phyloP scores from a whole-genome alignment of 768 basidiomycete species.

The Psilocybe cubensis region DNA sequence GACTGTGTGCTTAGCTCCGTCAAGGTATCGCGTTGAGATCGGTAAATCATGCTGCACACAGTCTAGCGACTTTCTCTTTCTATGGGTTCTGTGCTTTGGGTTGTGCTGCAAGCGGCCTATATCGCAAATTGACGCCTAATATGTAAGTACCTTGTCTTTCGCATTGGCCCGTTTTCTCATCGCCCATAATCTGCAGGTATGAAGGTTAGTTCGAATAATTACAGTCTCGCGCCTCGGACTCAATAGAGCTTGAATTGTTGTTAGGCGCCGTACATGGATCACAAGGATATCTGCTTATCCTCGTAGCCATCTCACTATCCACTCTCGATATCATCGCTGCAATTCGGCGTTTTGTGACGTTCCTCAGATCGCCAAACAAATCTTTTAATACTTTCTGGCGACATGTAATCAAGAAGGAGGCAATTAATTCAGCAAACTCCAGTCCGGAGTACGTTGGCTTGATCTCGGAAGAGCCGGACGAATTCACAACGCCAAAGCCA shows the following conservation, averaged over 20 bases:
- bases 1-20: constrained; percentile 1
- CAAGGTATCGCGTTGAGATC: constrained; percentile 82
- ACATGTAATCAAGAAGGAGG: constrained; percentile 53
- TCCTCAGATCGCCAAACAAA: constrained; percentile 47
- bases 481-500: constrained; percentile 51
- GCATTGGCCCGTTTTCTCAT: constrained; percentile 1
- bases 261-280: constrained; percentile 57
- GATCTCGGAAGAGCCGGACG: constrained; percentile 54
- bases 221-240: not conserved
- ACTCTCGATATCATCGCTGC: constrained; percentile 55
- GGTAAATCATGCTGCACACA: constrained; percentile 69
- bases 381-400: constrained; percentile 57
- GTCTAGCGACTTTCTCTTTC: constrained; percentile 62
- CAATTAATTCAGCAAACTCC: constrained; percentile 20
- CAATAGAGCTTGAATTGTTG: not conserved
- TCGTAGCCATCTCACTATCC: constrained; percentile 41
- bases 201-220: constrained; percentile 43
- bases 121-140: constrained; percentile 80
- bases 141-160: constrained; percentile 55
- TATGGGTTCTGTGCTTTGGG: constrained; percentile 65
- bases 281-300: constrained; percentile 58
- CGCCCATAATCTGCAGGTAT: constrained; percentile 52
- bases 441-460: constrained; percentile 64
- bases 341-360: constrained; percentile 53
- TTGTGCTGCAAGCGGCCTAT: constrained; percentile 67